Evolutionary conservation across 2,329 filamentous ascomycete species (phyloP).

Genomic region (Arthrobotrys entomopaga): DNA sequence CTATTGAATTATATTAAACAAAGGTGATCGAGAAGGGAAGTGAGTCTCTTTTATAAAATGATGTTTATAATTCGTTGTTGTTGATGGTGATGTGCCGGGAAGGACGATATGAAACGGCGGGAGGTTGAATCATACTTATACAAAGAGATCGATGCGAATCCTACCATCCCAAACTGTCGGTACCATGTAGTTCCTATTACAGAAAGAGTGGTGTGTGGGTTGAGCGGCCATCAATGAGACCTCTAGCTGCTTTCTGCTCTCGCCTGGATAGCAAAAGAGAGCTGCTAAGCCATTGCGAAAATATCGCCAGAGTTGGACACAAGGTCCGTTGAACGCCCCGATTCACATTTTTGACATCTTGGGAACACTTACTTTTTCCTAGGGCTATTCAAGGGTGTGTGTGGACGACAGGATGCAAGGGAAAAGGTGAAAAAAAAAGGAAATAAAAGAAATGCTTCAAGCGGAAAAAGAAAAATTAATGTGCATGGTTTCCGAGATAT

Average conservation of each 20-base stretch:
- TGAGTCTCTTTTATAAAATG: conserved; percentile 30
- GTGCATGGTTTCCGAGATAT: conserved; percentile 45
- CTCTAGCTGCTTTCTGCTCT: conserved; percentile 53
- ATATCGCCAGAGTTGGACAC: conserved; percentile 47
- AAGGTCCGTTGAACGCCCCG: conserved; percentile 50
- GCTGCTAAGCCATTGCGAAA: conserved; percentile 50
- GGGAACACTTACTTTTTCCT: conserved; percentile 37
- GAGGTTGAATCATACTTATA: conserved; percentile 54
- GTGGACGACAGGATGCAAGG: conserved; percentile 23
- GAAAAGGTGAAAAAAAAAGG: conserved; percentile 1
- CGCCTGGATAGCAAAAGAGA: conserved; percentile 40
- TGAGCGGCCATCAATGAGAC: conserved; percentile 40
- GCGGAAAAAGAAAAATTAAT: conserved; percentile 32
- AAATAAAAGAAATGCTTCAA: neutral
- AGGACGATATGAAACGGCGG: conserved; percentile 49
- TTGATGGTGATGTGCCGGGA: conserved; percentile 51
- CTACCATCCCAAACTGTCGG: conserved; percentile 51
- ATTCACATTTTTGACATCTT: conserved; percentile 49
- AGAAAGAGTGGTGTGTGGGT: conserved; percentile 45
- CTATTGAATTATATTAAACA: conserved; percentile 40
- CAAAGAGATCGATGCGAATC: conserved; percentile 51
- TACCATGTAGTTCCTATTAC: conserved; percentile 48
- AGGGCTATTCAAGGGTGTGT: conserved; percentile 40
- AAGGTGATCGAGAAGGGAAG: conserved; percentile 34
- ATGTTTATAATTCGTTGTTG: conserved; percentile 40